Evolutionary conservation across 2,329 filamentous ascomycete species (phyloP).

Genomic region (Alternaria longipes): DNA sequence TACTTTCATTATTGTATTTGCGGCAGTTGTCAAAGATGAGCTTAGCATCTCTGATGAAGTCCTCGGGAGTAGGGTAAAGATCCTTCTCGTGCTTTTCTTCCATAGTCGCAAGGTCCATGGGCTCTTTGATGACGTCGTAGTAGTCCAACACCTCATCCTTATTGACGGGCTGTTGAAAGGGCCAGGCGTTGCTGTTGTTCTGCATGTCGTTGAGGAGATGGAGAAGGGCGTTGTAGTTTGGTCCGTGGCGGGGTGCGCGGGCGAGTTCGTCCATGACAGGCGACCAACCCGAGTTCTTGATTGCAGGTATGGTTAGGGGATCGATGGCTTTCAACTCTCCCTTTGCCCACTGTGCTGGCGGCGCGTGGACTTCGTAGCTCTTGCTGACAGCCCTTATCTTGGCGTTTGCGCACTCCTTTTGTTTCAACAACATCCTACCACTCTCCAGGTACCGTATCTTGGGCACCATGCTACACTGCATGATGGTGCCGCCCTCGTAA

Average conservation of each 20-base stretch:
- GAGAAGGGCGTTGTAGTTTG: constrained; percentile 93
- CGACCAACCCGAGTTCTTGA: constrained; percentile 91
- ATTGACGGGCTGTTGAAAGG: constrained; percentile 92
- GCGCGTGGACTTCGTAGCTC: constrained; percentile 84
- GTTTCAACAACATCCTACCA: constrained; percentile 93
- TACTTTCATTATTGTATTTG: constrained; percentile 95
- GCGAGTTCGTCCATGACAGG: constrained; percentile 98
- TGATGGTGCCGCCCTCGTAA: constrained; percentile 98
- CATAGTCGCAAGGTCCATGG: constrained; percentile 97
- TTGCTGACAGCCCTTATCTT: constrained; percentile 94
- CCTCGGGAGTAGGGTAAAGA: constrained; percentile 88
- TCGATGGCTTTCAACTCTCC: constrained; percentile 74
- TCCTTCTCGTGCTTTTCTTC: constrained; percentile 94
- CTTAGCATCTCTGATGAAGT: constrained; percentile 88
- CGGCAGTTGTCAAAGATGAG: constrained; percentile 95
- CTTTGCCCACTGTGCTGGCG: constrained; percentile 86
- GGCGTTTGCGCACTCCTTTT: constrained; percentile 92
- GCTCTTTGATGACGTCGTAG: constrained; percentile 97
- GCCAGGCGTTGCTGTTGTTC: constrained; percentile 93
- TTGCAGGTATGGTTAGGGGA: constrained; percentile 84
- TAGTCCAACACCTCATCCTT: constrained; percentile 98
- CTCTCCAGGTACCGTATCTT: constrained; percentile 93
- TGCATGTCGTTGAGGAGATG: constrained; percentile 94
- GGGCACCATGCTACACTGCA: constrained; percentile 98
- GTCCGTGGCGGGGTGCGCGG: constrained; percentile 91